phyloP scores from a whole-genome alignment of 805 yeast genomes.

The Metschnikowia rubicola region DNA sequence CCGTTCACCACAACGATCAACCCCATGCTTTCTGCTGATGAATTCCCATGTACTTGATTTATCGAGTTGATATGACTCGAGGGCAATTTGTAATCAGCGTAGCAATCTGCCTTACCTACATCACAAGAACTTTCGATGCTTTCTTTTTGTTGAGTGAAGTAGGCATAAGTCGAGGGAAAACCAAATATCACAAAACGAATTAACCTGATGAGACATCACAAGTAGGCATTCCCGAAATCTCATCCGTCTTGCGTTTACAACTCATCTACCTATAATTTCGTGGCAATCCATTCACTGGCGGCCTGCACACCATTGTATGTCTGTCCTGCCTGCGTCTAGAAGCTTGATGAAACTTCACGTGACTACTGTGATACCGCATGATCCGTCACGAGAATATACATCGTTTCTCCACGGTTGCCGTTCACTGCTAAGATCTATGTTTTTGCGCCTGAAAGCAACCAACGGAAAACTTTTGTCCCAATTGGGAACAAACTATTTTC shows the following conservation, averaged over 20 bases:
- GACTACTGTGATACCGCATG: neutral
- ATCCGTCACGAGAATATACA: neutral
- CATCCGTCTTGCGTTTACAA: neutral
- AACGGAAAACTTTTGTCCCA: neutral
- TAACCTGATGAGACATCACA: no score
- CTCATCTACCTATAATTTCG: neutral
- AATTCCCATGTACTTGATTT: no score
- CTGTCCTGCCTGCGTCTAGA: neutral
- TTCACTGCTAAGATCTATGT: neutral
- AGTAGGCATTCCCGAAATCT: neutral
- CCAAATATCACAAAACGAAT: no score
- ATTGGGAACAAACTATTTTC: neutral
- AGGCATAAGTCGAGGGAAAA: no score
- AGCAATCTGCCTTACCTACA: no score
- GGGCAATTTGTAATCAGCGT: no score
- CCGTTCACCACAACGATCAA: no score
- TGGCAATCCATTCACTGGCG: neutral
- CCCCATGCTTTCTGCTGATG: no score
- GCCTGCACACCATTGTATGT: neutral
- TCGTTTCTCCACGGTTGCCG: neutral
- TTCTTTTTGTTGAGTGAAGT: no score
- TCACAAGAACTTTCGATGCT: no score
- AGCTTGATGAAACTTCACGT: constrained; percentile 11
- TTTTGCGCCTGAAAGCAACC: neutral
- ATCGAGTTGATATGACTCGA: no score